Base-by-base conservation (phyloP, 2,329 filamentous ascomycete genomes). In the Penicillium sp. region DNA sequence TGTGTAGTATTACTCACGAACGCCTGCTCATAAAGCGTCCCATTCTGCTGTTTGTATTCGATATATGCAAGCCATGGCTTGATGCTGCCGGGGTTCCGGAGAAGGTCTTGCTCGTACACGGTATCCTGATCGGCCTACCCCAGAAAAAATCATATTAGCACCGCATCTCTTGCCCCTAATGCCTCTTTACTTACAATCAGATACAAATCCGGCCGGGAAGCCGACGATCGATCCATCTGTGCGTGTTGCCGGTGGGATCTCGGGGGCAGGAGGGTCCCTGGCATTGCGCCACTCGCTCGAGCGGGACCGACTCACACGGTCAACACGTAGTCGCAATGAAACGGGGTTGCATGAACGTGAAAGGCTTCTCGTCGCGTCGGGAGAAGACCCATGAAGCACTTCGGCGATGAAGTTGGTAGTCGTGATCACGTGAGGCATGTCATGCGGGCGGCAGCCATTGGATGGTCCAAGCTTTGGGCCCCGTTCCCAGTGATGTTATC, bases 51-150 rank as follows among this genome's bases (percentile, higher is more conserved):
- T 80, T 99, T 99, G 84, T 91, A 93, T 68, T 92, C 89, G 75
- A 94, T 91, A 78, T 98, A 99, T 69, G 92, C 89, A 62, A 99
- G 86, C 95, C 95, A 99, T 72, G 95, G 93, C 79, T 94, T 96
- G 69, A 94, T 88, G 76, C 89, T 95, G 71, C 90, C 90, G 8
- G 89, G 87, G 72, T 96, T 92, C 70, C 93, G 91, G 67, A 95
- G 83, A 64, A 98, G 88, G 77, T 99, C 95, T 80, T 97, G 93
- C 81, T 99, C 96, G 83, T 98, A 99, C 64, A 96, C 87, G 59
- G 91, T 90, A 81, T 99, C 95, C 81, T 96, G 92, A 75, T 93
- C 91, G 70, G 88, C 85, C 87, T 94, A 77, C 67, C 78, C 70
- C 68, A 71, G 70, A 38, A 15, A 80, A 75, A 15, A 1, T 66